These are phyloP conservation scores for Elsinoe ampelina DNA, from an alignment of 2,329 filamentous ascomycete species.

Conservation along the genomic window DNA sequence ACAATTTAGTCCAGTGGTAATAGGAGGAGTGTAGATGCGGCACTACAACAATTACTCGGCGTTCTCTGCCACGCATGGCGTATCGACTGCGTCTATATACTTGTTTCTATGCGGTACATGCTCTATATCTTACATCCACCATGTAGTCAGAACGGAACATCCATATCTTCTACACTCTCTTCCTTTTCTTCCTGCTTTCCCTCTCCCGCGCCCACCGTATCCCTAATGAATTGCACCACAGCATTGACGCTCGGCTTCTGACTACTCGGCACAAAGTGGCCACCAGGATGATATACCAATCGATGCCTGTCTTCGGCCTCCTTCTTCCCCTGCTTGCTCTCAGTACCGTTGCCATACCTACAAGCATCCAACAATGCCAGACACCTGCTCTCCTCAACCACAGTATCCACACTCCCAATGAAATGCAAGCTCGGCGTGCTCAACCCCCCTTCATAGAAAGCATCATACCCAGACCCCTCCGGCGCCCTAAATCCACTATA, in stretches of 20 bases:
- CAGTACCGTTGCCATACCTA: constrained; percentile 24
- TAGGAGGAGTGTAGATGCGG: too few relatives aligned
- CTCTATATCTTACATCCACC: constrained; percentile 6
- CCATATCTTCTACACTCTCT: constrained; percentile 58
- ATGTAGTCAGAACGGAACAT: constrained; percentile 50
- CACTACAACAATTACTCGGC: too few relatives aligned
- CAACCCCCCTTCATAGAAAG: constrained; percentile 67
- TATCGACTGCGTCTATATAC: background rate
- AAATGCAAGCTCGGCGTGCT: constrained; percentile 72
- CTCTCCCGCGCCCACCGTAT: constrained; percentile 36
- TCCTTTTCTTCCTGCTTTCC: constrained; percentile 33
- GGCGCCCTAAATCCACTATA: constrained; percentile 69
- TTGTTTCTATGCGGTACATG: background rate
- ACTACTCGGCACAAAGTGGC: constrained; percentile 74
- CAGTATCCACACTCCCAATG: constrained; percentile 73
- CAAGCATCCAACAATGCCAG: constrained; percentile 58
- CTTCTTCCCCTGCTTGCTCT: constrained; percentile 29
- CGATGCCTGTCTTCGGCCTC: constrained; percentile 30
- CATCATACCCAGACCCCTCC: constrained; percentile 51
- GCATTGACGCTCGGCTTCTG: constrained; percentile 72
- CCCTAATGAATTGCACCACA: constrained; percentile 61
- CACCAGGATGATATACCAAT: constrained; percentile 69
- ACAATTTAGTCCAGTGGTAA: background rate
- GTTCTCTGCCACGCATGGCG: background rate
- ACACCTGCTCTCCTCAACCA: constrained; percentile 71